Base-by-base conservation (phyloP, 2,329 filamentous ascomycete genomes). In the Aspergillus candidus region DNA sequence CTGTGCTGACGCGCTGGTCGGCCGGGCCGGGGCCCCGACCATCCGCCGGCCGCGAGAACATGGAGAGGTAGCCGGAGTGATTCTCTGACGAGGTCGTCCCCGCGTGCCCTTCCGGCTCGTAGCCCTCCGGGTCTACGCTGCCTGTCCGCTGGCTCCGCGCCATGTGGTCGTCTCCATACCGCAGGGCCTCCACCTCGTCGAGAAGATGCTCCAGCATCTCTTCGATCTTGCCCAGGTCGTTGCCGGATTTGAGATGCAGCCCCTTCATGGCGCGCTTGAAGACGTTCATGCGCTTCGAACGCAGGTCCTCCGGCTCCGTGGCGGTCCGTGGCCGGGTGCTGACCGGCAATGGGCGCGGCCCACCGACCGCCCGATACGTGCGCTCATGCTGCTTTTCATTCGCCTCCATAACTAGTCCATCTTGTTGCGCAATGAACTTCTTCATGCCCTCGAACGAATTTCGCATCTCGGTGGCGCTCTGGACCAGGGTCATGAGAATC, bases 361-460 rank as follows among this genome's bases (percentile, higher is more conserved):
- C 91, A 41, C 86, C 84, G 48, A 97, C 79, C 35, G 87, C 80
- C 55, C 84, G 88, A 57, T 94, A 84, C 1, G 88, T 88, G 61
- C 86, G 83, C 51, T 95, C 89, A 10, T 91, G 91, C 60, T 91
- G 88, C 57, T 87, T 86, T 56, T 90, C 84, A n/a, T 87, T 86
- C 50, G 86, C 83, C 32, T 86, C 83, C 67, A 96, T 88, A 59
- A 97, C 86, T 59, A 89, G 79, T 47, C 88, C 87, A 60, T 96
- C 91, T 48, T 94, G 91, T 53, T 94, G 86, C 39, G 86, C 84
- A 49, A 98, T 85, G 60, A 94, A 84, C 52, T 84, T 86, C 73
- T 93, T 96, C 77, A 98, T 86, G 57, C 95, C 90, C 53, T 94
- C 88, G 61, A 97, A 94, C 1, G 88, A 94, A 55, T 87, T 94